Evolutionary conservation across 495 filamentous ascomycete species (phyloP).

Genomic region (Hypoxylon intermedium): DNA sequence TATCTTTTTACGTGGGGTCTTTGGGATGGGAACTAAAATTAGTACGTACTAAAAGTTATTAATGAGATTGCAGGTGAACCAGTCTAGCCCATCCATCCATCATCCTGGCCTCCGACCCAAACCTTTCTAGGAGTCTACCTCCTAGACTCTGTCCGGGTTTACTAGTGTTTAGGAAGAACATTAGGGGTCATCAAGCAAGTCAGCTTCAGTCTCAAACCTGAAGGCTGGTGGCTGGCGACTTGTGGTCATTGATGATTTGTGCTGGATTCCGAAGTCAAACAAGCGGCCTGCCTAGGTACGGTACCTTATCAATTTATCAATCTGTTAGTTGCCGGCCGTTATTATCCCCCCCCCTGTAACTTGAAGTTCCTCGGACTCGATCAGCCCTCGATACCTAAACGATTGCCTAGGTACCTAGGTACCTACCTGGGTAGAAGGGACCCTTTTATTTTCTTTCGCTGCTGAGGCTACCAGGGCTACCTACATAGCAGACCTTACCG

Average conservation of each 20-base stretch:
- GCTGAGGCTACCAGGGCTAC: background rate
- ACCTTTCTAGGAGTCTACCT: background rate
- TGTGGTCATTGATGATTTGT: too few species aligned
- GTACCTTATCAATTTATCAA: background rate
- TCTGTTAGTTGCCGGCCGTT: slow-evolving; percentile 1
- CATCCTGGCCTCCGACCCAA: background rate
- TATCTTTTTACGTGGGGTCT: slow-evolving; percentile 25
- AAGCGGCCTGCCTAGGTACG: too few species aligned
- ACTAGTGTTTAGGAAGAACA: background rate
- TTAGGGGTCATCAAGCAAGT: slow-evolving; percentile 3
- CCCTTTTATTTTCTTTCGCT: too few species aligned
- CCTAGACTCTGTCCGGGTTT: background rate
- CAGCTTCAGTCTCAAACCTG: background rate
- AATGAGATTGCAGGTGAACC: slow-evolving; percentile 35
- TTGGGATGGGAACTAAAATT: slow-evolving; percentile 22
- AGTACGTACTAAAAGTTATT: slow-evolving; percentile 18
- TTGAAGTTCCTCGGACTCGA: slow-evolving; percentile 23
- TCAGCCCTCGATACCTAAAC: slow-evolving; percentile 17
- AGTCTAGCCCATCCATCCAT: slow-evolving; percentile 9
- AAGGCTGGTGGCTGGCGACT: background rate
- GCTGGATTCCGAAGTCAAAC: too few species aligned
- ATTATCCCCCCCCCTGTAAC: slow-evolving; percentile 3
- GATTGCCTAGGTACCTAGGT: background rate
- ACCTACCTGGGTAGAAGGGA: too few species aligned
- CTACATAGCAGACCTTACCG: too few species aligned